A percentile compares a stretch with the other conserved stretches of the same genome.
Conservation (phyloP, 306 rosid species). For the Vigna nakashimae region DNA sequence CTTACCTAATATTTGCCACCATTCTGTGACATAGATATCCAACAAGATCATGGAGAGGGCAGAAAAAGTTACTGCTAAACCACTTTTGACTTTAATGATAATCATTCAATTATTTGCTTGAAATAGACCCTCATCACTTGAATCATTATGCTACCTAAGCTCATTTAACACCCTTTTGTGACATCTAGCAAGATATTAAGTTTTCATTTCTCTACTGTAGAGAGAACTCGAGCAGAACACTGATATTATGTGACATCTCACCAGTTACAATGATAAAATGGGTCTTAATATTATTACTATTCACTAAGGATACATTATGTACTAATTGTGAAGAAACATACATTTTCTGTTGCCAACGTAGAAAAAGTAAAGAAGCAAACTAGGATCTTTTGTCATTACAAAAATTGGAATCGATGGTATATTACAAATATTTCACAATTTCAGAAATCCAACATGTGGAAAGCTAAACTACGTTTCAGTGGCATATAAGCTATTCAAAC, state of each 20-base stretch:
- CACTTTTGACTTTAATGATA: not conserved
- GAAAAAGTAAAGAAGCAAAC: not conserved
- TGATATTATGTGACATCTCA: not conserved
- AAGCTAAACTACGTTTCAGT: slow-evolving; percentile 46
- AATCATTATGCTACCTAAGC: slow-evolving; percentile 18
- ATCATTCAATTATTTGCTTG: slow-evolving; percentile 3
- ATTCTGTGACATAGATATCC: slow-evolving; percentile 8
- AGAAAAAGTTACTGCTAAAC: not conserved
- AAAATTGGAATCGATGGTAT: not conserved
- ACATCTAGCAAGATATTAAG: slow-evolving; percentile 6
- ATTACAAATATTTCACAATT: slow-evolving; percentile 55
- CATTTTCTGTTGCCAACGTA: slow-evolving; percentile 4
- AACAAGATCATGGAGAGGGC: not conserved
- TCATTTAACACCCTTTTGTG: slow-evolving; percentile 7
- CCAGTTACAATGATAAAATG: not conserved
- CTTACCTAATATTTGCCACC: not conserved
- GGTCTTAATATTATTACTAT: slow-evolving; percentile 1
- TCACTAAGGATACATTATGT: slow-evolving; percentile 23
- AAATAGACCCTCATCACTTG: slow-evolving; percentile 5
- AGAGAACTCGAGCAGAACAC: not conserved
- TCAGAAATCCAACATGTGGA: slow-evolving; percentile 33
- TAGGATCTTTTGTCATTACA: slow-evolving; percentile 17
- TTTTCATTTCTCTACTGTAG: not conserved
- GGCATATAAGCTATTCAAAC: slow-evolving; percentile 56
- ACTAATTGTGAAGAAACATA: slow-evolving; percentile 24